phyloP scores from a whole-genome alignment of 2,329 filamentous ascomycete species.

The Ciborinia camelliae region DNA sequence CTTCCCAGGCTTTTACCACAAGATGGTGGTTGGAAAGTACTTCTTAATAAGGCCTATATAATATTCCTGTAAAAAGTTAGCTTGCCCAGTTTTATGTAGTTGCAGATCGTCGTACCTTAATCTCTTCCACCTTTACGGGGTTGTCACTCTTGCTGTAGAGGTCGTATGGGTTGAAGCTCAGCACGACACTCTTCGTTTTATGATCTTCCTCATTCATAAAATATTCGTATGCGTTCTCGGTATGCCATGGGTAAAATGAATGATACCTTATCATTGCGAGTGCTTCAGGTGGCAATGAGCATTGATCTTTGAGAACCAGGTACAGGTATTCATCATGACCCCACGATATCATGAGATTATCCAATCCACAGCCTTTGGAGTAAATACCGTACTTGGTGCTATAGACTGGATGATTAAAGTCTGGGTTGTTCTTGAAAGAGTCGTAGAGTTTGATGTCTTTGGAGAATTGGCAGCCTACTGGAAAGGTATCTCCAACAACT shows the following conservation, averaged over 20 bases:
- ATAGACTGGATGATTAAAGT: slow-evolving; percentile 68
- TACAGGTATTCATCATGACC: slow-evolving; percentile 88
- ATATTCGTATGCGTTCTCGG: slow-evolving; percentile 72
- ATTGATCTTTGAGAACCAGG: slow-evolving; percentile 80
- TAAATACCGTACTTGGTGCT: slow-evolving; percentile 78
- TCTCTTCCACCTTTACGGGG: slow-evolving; percentile 68
- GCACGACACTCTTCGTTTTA: slow-evolving; percentile 75
- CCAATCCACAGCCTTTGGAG: slow-evolving; percentile 71
- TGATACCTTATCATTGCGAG: slow-evolving; percentile 92
- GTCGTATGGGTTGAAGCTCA: slow-evolving; percentile 88
- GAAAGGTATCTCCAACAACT: slow-evolving; percentile 84
- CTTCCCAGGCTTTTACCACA: slow-evolving; percentile 52
- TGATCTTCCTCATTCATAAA: slow-evolving; percentile 82
- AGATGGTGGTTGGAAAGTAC: slow-evolving; percentile 68
- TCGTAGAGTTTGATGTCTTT: slow-evolving; percentile 75
- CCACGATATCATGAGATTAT: slow-evolving; percentile 88
- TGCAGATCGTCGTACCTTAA: slow-evolving; percentile 56
- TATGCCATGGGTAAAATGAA: slow-evolving; percentile 91
- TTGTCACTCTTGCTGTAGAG: slow-evolving; percentile 89
- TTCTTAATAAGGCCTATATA: slow-evolving; percentile 73
- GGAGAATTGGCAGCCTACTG: slow-evolving; percentile 73
- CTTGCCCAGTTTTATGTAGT: background rate
- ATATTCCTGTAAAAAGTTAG: slow-evolving; percentile 52
- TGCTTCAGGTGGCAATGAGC: slow-evolving; percentile 72
- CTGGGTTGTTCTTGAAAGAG: slow-evolving; percentile 75